Base-by-base conservation (phyloP, 2,329 filamentous ascomycete genomes). In the Gaeumannomyces tritici region DNA sequence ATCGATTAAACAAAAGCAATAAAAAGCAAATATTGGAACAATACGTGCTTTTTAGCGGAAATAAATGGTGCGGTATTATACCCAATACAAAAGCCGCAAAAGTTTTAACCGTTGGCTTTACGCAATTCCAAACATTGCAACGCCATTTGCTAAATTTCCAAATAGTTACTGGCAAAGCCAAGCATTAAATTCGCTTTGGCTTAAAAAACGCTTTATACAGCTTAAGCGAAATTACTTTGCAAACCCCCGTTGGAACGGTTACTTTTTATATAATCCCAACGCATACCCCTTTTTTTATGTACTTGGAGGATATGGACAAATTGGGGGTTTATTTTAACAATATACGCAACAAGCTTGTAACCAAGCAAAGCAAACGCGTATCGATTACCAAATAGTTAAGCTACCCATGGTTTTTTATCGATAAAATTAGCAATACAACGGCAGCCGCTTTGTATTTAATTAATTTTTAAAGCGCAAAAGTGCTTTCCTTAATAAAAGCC, bases 391-490 rank as follows among this genome's bases (percentile, higher is more conserved):
- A 4, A 18, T 11, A 12, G 3, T 8, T 2, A 5, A 6, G 3
- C 3, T 8, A 27, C n/a, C 8, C 4, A 7, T 55, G 6, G 54
- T 4, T 24, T 2, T 18, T 24, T 18, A 6, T 27, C 11, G 12
- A 55, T 3, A 1, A 24, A 2, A 24, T 26, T 18, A 11, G 1
- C n/a, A 4, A 24, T 3, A 4, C 4, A 1, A 27, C 1, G 1
- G 6, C 4, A 55, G 26, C 1, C 54, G 5, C 7, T 18, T 12
- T 8, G 5, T 35, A 15, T 35, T 13, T 18, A 18, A 35, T 12
- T 4, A 18, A 35, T 12, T 2, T 13, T 35, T 13, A 13, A 35
- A 35, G 33, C 33, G 13, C 6, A 18, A 5, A 18, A 35, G 3
- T 5, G 11, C 2, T 8, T 1, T 26, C 26, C 15, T 27, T 55